Evolutionary conservation across 441 rosid genomes (phyloP), one percentile per base, ranked within the genome.

Genomic region (Metrosideros polymorpha): DNA sequence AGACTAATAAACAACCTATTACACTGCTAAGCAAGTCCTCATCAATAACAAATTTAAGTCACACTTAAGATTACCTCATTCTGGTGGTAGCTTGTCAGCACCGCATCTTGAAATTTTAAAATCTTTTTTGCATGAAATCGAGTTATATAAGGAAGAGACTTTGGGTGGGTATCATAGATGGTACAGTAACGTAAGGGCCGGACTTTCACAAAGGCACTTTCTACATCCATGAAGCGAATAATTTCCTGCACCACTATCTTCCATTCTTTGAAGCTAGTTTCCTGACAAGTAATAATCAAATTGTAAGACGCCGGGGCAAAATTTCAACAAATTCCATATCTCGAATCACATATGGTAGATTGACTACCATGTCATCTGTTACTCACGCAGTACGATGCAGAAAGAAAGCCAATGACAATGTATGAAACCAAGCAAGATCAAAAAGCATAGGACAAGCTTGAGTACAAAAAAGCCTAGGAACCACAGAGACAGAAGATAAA

Each of bases 241-340:
- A 97, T 96, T 90, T 97, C 99, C 91, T 95, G 95, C 84, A 94
- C 94, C 90, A 97, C 98, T 82, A 93, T 87, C 89, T 93, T 96
- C 99, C 99, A 97, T 87, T 97, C 98, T 92, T 93, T 95, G 86
- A 95, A 97, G 88, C 93, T 93, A 29, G 97, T 94, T 91, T 94
- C 98, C 99, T 96, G 92, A 53, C 49, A 90, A 88, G 84, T n/a
- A 45, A 82, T 82, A 22, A 29, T 29, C 84, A 29, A 24, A 82
- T 50, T 3, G 42, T 50, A 29, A 47, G 56, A n/a, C 15, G 4
- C 9, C 9, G 5, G 9, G 27, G 53, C 84, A 32, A 82, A 54
- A 71, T 71, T 82, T 29, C 84, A 49, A 82, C 54, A 18, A 82
- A 49, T 25, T 49, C 55, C 39, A 45, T 82, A 50, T 82, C 25